A percentile compares a stretch with the other conserved stretches of the same genome.
phyloP scores from a whole-genome alignment of 2,329 filamentous ascomycete genomes.

The Xylariales sp. region DNA sequence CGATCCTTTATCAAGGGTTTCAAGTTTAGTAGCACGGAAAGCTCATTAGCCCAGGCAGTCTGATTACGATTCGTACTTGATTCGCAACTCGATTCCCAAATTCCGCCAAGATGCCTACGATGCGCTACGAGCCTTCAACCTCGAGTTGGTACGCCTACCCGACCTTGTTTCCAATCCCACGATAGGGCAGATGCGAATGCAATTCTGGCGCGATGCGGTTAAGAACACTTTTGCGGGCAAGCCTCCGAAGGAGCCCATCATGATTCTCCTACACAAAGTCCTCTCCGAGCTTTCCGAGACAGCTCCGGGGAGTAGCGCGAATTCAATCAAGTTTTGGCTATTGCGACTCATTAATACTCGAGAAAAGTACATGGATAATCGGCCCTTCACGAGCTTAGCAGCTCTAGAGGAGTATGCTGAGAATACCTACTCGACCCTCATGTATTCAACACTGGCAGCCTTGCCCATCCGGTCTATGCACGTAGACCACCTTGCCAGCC shows the following conservation, averaged over 20 bases:
- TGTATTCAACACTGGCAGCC: constrained; percentile 81
- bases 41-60: constrained; percentile 58
- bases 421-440: constrained; percentile 87
- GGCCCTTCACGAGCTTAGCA: constrained; percentile 70
- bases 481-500: constrained; percentile 87
- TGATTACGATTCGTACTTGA: constrained; percentile 83
- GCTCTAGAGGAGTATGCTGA: constrained; percentile 86
- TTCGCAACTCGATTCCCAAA: constrained; percentile 78
- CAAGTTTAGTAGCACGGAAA: background rate
- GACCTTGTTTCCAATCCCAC: constrained; percentile 86
- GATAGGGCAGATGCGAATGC: constrained; percentile 82
- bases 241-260: constrained; percentile 88
- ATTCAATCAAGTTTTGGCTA: constrained; percentile 67
- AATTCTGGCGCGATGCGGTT: constrained; percentile 91
- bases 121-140: constrained; percentile 85
- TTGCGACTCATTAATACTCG: constrained; percentile 74
- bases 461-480: constrained; percentile 78
- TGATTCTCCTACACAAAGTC: constrained; percentile 73
- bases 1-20: background rate
- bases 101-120: constrained; percentile 78
- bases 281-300: constrained; percentile 54
- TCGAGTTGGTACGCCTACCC: constrained; percentile 85
- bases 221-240: constrained; percentile 70
- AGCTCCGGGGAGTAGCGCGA: constrained; percentile 34
- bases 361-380: constrained; percentile 78